Evolutionary conservation across 1,139 yeast genomes (phyloP).

Genomic region (Blastobotrys elegans): DNA sequence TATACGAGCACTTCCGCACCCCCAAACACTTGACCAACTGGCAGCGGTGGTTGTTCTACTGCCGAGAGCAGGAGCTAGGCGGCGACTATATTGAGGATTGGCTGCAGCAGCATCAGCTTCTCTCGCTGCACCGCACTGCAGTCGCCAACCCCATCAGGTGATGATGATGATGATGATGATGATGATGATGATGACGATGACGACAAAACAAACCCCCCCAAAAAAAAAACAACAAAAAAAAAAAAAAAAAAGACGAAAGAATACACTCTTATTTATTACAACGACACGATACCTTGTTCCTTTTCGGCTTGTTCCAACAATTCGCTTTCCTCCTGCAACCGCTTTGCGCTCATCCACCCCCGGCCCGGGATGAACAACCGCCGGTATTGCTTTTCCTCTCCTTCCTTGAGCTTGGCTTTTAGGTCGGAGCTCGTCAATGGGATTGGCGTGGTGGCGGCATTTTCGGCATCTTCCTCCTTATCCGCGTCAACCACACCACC

Average conservation of each 20-base stretch:
- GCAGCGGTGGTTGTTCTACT: slow-evolving; percentile 27
- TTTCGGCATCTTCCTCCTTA: slow-evolving; percentile 1
- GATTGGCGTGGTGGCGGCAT: background rate
- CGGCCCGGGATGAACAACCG: slow-evolving; percentile 48
- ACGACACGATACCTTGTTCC: slow-evolving; percentile 5
- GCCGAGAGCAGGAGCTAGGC: slow-evolving; percentile 26
- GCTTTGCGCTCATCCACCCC: slow-evolving; percentile 48
- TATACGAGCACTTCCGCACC: slow-evolving; percentile 27
- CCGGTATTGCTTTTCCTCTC: slow-evolving; percentile 35
- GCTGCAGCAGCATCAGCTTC: slow-evolving; percentile 27
- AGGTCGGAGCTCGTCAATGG: slow-evolving; percentile 14
- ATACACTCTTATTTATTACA: background rate
- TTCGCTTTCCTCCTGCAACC: slow-evolving; percentile 33
- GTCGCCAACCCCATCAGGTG: slow-evolving; percentile 17
- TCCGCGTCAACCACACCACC: too few species aligned
- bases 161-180: background rate
- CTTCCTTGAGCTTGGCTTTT: slow-evolving; percentile 26
- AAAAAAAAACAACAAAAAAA: too few species aligned
- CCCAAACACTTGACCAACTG: slow-evolving; percentile 26
- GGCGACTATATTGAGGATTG: slow-evolving; percentile 31
- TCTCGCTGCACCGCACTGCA: slow-evolving; percentile 23
- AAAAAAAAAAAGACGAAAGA: background rate
- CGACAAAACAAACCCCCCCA: background rate
- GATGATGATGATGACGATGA: background rate
- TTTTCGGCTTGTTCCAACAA: slow-evolving; percentile 16